Conservation (phyloP, 1,284 basidiomycete genomes). For the Leccinum subspadiceum region DNA sequence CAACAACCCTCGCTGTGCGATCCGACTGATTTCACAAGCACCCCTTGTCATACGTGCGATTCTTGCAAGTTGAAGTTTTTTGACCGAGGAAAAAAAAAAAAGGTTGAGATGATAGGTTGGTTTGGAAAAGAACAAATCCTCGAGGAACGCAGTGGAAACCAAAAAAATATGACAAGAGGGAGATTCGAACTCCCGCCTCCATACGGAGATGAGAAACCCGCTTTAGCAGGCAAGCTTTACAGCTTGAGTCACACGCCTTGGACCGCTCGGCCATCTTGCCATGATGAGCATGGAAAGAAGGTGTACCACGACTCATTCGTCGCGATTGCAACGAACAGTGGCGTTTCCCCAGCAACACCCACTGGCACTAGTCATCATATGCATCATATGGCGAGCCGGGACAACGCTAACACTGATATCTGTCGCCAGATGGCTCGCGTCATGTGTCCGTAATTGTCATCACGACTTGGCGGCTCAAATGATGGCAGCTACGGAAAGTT, state of each 20-base stretch:
- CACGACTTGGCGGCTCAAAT: too few species aligned
- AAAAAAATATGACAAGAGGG: conserved; percentile 25
- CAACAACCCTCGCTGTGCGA: conserved; percentile 42
- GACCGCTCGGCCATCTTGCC: conserved; percentile 34
- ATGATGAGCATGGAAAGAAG: not conserved
- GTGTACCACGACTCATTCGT: not conserved
- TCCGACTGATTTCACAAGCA: conserved; percentile 24
- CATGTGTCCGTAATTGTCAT: too few species aligned
- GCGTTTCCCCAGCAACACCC: not conserved
- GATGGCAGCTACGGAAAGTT: too few species aligned
- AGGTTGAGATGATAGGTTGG: not conserved
- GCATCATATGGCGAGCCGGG: not conserved
- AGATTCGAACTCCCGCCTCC: conserved; percentile 36
- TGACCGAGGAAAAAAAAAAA: not conserved
- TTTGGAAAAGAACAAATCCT: not conserved
- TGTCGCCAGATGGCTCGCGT: too few species aligned
- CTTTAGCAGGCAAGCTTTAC: conserved; percentile 18
- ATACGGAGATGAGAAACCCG: conserved; percentile 27
- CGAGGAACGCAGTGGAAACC: not conserved
- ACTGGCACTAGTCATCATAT: not conserved
- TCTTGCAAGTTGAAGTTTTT: not conserved
- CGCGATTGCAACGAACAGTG: not conserved
- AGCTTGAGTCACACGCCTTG: conserved; percentile 34
- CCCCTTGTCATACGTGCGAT: not conserved
- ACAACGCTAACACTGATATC: not conserved